Percentiles rank a stretch among this genome's conserved stretches.
Evolutionary conservation across 768 basidiomycete species (phyloP).

Genomic region (Mycena epipterygia): DNA sequence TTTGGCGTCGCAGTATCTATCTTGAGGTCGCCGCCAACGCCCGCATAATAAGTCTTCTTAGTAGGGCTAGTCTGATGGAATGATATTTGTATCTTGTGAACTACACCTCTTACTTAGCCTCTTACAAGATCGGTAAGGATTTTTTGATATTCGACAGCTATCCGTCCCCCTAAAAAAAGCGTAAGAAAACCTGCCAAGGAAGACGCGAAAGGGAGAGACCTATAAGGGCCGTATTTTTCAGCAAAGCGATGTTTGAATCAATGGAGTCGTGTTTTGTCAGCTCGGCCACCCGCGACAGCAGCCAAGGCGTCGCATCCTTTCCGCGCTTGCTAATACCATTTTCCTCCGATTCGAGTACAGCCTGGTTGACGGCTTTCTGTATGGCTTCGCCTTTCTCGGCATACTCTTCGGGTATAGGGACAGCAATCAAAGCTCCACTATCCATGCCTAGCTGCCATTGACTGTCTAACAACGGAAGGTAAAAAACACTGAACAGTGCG

Average conservation of each 20-base stretch:
- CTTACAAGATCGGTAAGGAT: conserved; percentile 58
- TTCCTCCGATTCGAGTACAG: conserved; percentile 85
- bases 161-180: conserved; percentile 72
- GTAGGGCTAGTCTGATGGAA: conserved; percentile 16
- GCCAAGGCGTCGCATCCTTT: conserved; percentile 96
- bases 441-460: conserved; percentile 79
- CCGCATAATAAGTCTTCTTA: conserved; percentile 24
- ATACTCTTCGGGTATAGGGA: conserved; percentile 88
- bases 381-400: conserved; percentile 76
- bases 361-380: conserved; percentile 86
- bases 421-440: conserved; percentile 86
- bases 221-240: conserved; percentile 89
- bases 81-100: conserved; percentile 13
- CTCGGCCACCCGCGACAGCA: conserved; percentile 85
- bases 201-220: conserved; percentile 61
- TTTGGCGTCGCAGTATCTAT: background rate
- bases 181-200: conserved; percentile 9
- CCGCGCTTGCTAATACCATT: conserved; percentile 85
- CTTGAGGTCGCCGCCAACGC: background rate
- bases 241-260: conserved; percentile 84
- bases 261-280: conserved; percentile 84
- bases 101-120: conserved; percentile 28
- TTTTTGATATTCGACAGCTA: conserved; percentile 84
- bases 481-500: background rate
- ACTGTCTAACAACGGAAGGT: conserved; percentile 61